Conservation (phyloP, 225 moss, liverwort and hornwort species). For the Polytrichum commune region DNA sequence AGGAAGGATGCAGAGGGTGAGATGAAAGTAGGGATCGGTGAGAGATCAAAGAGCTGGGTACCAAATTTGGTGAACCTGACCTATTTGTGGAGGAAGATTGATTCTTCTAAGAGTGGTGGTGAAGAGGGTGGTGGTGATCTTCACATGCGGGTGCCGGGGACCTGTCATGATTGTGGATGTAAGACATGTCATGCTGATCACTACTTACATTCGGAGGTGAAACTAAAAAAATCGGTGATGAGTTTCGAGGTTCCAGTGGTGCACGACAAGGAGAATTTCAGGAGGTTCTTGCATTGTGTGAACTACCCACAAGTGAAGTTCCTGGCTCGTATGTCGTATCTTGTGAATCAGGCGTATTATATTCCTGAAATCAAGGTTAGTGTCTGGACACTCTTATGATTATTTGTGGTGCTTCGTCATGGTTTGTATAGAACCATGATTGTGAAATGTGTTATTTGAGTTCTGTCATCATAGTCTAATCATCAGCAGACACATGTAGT, state of each 20-base stretch:
- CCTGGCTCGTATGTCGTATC: conserved; percentile 20
- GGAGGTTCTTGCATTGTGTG: conserved; percentile 25
- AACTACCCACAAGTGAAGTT: conserved; percentile 20
- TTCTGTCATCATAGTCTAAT: no score
- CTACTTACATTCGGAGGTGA: conserved; percentile 24
- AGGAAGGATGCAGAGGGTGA: neutral
- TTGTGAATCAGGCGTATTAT: conserved; percentile 27
- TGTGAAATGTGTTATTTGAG: no score
- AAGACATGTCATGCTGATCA: conserved; percentile 21
- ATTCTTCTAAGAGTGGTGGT: conserved; percentile 11
- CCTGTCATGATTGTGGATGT: conserved; percentile 19
- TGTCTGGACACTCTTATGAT: no score
- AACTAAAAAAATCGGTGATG: conserved; percentile 25
- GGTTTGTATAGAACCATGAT: no score
- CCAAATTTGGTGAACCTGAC: conserved; percentile 29
- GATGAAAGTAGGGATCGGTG: neutral
- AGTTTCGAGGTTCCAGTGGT: conserved; percentile 31
- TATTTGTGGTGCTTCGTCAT: no score
- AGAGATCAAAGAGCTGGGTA: conserved; percentile 23
- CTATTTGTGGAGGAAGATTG: conserved; percentile 21
- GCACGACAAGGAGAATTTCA: conserved; percentile 26
- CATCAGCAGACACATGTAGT: no score
- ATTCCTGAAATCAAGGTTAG: conserved; percentile 33
- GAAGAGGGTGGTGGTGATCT: conserved; percentile 15
- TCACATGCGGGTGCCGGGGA: conserved; percentile 18